phyloP scores from a whole-genome alignment of 1,139 yeast genomes.

The Lodderomyces margitis region DNA sequence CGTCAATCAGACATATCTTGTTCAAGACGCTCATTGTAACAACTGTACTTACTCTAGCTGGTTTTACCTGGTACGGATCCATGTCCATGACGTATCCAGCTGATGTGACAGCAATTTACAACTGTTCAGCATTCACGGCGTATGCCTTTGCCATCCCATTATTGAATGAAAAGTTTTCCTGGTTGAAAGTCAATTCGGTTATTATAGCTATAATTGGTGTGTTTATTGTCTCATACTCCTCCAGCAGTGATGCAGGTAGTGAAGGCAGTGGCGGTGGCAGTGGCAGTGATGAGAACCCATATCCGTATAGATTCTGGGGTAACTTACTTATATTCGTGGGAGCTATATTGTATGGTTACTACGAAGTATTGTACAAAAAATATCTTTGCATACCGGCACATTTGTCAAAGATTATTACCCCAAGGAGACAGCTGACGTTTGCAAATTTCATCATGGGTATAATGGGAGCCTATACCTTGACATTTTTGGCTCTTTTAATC shows the following conservation, averaged over 20 bases:
- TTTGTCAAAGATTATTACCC: slow-evolving; percentile 41
- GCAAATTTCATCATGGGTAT: slow-evolving; percentile 48
- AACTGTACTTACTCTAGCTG: slow-evolving; percentile 68
- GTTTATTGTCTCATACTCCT: slow-evolving; percentile 70
- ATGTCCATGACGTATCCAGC: slow-evolving; percentile 80
- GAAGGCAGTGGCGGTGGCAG: slow-evolving; percentile 28
- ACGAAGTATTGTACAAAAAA: slow-evolving; percentile 80
- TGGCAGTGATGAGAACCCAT: slow-evolving; percentile 24
- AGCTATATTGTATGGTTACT: slow-evolving; percentile 80
- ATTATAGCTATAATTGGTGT: slow-evolving; percentile 73
- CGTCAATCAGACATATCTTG: slow-evolving; percentile 50
- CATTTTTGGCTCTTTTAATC: slow-evolving; percentile 50
- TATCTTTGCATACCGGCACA: slow-evolving; percentile 71
- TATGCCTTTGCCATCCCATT: slow-evolving; percentile 80
- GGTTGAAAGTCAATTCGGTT: slow-evolving; percentile 69
- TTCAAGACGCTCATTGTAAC: slow-evolving; percentile 47
- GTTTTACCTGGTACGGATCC: slow-evolving; percentile 83
- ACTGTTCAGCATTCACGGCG: slow-evolving; percentile 87
- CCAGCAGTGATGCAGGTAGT: neutral
- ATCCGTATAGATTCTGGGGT: slow-evolving; percentile 68
- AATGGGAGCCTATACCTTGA: slow-evolving; percentile 60
- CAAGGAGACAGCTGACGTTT: slow-evolving; percentile 48
- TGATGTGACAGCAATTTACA: slow-evolving; percentile 87
- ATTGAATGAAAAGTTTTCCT: slow-evolving; percentile 61
- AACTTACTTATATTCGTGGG: slow-evolving; percentile 72